phyloP scores from a whole-genome alignment of 2,329 filamentous ascomycete genomes.

The Botrytis hyacinthi region DNA sequence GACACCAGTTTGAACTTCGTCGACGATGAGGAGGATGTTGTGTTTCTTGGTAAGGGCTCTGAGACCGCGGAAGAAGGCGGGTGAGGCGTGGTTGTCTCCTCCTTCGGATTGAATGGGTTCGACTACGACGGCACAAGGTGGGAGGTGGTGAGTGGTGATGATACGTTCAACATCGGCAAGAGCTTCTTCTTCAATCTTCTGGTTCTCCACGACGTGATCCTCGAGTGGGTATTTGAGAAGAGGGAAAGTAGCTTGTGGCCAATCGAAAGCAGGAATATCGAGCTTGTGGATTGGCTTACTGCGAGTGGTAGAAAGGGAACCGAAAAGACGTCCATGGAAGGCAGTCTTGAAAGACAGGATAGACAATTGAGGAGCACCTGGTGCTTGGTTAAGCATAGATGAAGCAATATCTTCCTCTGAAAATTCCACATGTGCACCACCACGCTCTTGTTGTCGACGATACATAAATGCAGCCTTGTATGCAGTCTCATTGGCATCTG shows the following conservation, averaged over 20 bases:
- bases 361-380: conserved; percentile 70
- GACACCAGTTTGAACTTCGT: conserved; percentile 81
- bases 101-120: conserved; percentile 83
- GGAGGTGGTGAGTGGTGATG: conserved; percentile 64
- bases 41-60: conserved; percentile 69
- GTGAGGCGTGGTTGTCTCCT: conserved; percentile 79
- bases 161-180: conserved; percentile 70
- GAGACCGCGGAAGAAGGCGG: conserved; percentile 74
- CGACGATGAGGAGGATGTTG: conserved; percentile 72
- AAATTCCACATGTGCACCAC: conserved; percentile 64
- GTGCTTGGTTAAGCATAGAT: conserved; percentile 69
- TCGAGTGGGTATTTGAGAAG: conserved; percentile 73
- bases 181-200: conserved; percentile 68
- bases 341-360: conserved; percentile 76
- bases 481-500: conserved; percentile 80
- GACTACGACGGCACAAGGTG: conserved; percentile 70
- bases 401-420: conserved; percentile 65
- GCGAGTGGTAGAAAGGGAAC: conserved; percentile 73
- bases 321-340: conserved; percentile 81
- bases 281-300: conserved; percentile 84
- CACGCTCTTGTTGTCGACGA: conserved; percentile 69
- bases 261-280: conserved; percentile 85
- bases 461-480: conserved; percentile 89
- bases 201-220: conserved; percentile 66
- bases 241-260: conserved; percentile 83